phyloP scores from a whole-genome alignment of 169 alveolate genomes.

The Cryptosporidium parvum region DNA sequence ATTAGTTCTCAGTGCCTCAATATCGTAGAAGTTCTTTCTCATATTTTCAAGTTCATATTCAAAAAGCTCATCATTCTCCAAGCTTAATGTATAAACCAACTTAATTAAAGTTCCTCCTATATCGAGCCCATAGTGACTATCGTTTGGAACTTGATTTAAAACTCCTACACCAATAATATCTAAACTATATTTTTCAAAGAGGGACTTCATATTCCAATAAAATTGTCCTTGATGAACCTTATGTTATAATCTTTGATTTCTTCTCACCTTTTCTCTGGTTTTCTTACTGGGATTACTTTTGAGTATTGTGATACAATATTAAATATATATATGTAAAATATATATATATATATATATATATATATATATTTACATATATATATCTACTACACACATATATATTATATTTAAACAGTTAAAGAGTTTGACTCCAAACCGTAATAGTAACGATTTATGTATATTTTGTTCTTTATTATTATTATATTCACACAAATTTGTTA shows the following conservation, averaged over 20 bases:
- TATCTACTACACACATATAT: too few species aligned
- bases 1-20: slow-evolving; percentile 7
- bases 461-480: background rate
- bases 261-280: background rate
- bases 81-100: slow-evolving; percentile 19
- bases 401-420: background rate
- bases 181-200: slow-evolving; percentile 9
- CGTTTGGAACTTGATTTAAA: background rate
- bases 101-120: slow-evolving; percentile 71
- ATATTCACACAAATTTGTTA: background rate
- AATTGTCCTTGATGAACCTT: background rate
- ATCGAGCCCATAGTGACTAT: slow-evolving; percentile 43
- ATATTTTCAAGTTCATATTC: slow-evolving; percentile 22
- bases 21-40: slow-evolving; percentile 9
- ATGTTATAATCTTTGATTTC: background rate
- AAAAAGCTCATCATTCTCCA: slow-evolving; percentile 6
- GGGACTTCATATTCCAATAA: background rate
- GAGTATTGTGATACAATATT: background rate
- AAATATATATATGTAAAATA: background rate
- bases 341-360: too few species aligned
- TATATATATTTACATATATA: too few species aligned
- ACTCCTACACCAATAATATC: slow-evolving; percentile 41
- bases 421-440: background rate
- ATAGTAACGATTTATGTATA: background rate
- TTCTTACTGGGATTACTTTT: background rate